phyloP scores from a whole-genome alignment of 169 alveolate species.

The Eimeria necatrix region DNA sequence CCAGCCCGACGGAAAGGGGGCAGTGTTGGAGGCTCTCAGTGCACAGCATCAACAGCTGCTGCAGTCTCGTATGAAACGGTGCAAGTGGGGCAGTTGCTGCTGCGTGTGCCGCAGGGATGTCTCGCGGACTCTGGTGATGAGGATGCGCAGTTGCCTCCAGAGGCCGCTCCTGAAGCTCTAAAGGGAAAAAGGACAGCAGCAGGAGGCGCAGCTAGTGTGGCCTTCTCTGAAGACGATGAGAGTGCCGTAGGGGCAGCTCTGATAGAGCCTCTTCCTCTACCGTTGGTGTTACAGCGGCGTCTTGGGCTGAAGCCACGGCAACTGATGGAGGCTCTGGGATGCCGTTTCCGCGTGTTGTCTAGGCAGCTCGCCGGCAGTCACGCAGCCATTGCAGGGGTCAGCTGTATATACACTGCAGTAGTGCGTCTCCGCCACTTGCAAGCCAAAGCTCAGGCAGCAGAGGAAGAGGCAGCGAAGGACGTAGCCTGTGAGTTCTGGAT shows the following conservation, averaged over 20 bases:
- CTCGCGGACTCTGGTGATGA: slow-evolving; percentile 18
- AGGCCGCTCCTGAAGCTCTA: background rate
- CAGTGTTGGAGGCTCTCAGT: background rate
- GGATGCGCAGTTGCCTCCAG: background rate
- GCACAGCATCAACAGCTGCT: slow-evolving; percentile 25
- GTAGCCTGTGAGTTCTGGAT: slow-evolving; percentile 77
- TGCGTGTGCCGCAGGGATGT: slow-evolving; percentile 64
- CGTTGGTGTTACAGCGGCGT: slow-evolving; percentile 46
- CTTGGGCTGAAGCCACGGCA: slow-evolving; percentile 47
- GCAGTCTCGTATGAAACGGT: slow-evolving; percentile 49
- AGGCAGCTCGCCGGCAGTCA: slow-evolving; percentile 47
- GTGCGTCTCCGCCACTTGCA: slow-evolving; percentile 55
- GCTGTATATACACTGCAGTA: slow-evolving; percentile 58
- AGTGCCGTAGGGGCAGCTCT: background rate
- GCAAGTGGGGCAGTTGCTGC: slow-evolving; percentile 54
- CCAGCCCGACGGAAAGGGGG: slow-evolving; percentile 41
- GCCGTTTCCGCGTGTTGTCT: slow-evolving; percentile 16
- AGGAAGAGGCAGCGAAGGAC: slow-evolving; percentile 73
- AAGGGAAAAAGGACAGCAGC: slow-evolving; percentile 11
- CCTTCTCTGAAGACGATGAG: slow-evolving; percentile 16
- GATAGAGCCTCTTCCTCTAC: slow-evolving; percentile 35
- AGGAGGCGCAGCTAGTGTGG: slow-evolving; percentile 1
- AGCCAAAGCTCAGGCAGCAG: slow-evolving; percentile 78
- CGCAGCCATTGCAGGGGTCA: slow-evolving; percentile 60
- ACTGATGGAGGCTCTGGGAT: slow-evolving; percentile 53